Base-by-base conservation (phyloP, 495 filamentous ascomycete species). In the Penicillium flavigenum region DNA sequence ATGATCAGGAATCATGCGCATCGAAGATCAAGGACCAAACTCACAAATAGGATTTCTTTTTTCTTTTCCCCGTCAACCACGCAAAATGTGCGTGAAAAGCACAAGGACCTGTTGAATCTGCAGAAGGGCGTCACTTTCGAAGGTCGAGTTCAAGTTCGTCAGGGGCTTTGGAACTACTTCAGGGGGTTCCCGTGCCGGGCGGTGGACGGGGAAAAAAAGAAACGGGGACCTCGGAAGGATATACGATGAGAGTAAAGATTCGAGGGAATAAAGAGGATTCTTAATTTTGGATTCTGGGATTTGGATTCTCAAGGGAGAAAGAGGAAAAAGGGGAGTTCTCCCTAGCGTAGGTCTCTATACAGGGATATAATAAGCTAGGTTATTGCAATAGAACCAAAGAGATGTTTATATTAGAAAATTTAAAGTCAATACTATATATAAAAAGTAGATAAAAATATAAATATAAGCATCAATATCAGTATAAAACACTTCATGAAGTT, bases 161-260 rank as follows among this genome's bases (percentile, higher is more conserved):
- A 47, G 32, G 54, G 54, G 31, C 4, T 29, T 9, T 36, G 38
- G 22, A 27, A 53, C 24, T 43, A 11, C n/a, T 24, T 56, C 54
- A 51, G 56, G 56, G 56, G 56, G 45, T 34, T 34, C 31, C 31
- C 31, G 43, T 45, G 47, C 47, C 31, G 56, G 47, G 56, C 47
- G 56, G 47, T 51, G 56, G 56, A 17, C 26, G 29, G 9, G 3
- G 27, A 29, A 39, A 44, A 29, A 34, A 36, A 54, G 58, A 46
- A 11, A 49, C 57, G 60, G 54, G 60, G 56, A 50, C 31, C 31
- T 34, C 31, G 31, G 31, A 34, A 34, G 31, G 31, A 34, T 34
- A 31, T 31, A 34, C 31, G 31, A 34, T 14, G 31, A 34, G 31
- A 26, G 24, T 5, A 14, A 14, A 34, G 47, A 56, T 39, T n/a